A percentile compares a stretch with the other conserved stretches of the same genome.
Evolutionary conservation across 306 rosid species (phyloP).

Genomic region (Inga oerstediana): DNA sequence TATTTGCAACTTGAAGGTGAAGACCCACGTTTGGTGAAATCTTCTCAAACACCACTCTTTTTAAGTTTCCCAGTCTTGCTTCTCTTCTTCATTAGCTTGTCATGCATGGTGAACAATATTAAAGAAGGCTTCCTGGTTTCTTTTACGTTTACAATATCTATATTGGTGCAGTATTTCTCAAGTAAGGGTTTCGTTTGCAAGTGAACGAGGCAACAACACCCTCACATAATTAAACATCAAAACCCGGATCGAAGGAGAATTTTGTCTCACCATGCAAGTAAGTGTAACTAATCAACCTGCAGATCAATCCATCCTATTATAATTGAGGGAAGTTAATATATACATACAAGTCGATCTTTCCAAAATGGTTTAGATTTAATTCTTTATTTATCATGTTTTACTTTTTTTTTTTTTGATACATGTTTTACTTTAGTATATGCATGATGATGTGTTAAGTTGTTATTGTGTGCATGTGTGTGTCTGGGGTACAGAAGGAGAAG

Average conservation of each 20-base stretch:
- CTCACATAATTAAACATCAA: conserved; percentile 1
- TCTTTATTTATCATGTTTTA: neutral
- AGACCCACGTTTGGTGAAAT: conserved; percentile 68
- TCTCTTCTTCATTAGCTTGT: conserved; percentile 32
- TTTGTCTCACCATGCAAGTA: conserved; percentile 35
- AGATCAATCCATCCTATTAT: neutral
- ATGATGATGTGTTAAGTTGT: conserved; percentile 6
- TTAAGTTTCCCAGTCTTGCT: neutral
- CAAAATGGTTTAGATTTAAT: neutral
- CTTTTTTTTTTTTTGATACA: too few species aligned
- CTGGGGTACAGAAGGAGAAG: conserved; percentile 31
- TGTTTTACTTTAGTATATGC: neutral
- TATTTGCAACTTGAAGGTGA: conserved; percentile 40
- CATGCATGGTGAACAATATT: conserved; percentile 39
- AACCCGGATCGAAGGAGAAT: conserved; percentile 14
- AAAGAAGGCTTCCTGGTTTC: neutral
- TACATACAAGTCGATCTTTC: neutral
- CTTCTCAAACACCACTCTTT: conserved; percentile 57
- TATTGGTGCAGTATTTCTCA: conserved; percentile 19
- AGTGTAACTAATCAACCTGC: neutral
- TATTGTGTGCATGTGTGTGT: conserved; percentile 21
- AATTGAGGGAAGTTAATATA: neutral
- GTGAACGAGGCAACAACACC: neutral
- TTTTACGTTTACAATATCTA: neutral
- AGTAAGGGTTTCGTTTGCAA: conserved; percentile 7